phyloP scores from a whole-genome alignment of 2,329 filamentous ascomycete genomes.

The Botrytis fabae region DNA sequence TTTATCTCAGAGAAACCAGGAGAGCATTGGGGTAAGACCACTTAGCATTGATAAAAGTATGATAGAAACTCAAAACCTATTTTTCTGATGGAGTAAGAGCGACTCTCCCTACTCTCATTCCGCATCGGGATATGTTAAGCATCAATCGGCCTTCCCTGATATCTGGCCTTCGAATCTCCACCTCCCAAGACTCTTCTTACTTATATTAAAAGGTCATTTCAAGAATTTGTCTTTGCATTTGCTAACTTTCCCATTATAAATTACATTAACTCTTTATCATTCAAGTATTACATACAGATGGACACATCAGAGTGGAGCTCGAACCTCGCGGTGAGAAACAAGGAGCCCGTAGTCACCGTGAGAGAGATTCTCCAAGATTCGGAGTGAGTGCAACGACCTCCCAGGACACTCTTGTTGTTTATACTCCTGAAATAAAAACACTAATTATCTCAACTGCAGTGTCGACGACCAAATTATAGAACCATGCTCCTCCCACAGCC shows the following conservation, averaged over 20 bases:
- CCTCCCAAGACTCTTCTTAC: not conserved
- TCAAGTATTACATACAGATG: not conserved
- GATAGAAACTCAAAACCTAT: not conserved
- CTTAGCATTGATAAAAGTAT: not conserved
- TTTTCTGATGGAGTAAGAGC: not conserved
- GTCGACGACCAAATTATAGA: not conserved
- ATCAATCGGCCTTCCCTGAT: not conserved
- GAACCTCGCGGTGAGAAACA: constrained; percentile 2
- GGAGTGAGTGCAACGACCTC: not conserved
- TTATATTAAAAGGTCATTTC: not conserved
- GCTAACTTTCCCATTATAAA: not conserved
- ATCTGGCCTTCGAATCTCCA: not conserved
- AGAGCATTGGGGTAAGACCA: not conserved
- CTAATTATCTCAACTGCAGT: not conserved
- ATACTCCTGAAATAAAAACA: not conserved
- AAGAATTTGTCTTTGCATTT: not conserved
- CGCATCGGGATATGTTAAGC: not conserved
- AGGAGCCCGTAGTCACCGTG: constrained; percentile 1
- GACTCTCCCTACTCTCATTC: not conserved
- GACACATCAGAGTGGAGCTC: not conserved
- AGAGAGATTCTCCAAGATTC: constrained; percentile 11
- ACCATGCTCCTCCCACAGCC: not conserved
- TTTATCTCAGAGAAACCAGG: not conserved
- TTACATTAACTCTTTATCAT: not conserved
- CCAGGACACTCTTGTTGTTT: not conserved